These are phyloP conservation scores for Actinomucor elegans DNA, from an alignment of 371 early-diverging fungal genomes.

Conservation along the genomic window DNA sequence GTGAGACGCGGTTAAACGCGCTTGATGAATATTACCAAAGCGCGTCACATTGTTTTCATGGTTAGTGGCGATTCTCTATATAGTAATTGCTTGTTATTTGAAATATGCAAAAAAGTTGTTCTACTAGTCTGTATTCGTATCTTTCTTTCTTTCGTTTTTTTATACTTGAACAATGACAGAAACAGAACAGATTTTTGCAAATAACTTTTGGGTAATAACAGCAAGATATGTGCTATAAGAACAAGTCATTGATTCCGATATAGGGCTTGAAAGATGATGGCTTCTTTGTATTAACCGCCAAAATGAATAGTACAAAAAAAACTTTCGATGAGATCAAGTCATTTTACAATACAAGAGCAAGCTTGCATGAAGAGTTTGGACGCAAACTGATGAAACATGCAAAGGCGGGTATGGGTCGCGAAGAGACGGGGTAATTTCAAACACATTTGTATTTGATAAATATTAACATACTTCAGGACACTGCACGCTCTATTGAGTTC, in stretches of 20 bases:
- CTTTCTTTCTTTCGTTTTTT: neutral
- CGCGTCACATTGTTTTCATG: constrained; percentile 1
- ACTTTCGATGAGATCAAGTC: constrained; percentile 76
- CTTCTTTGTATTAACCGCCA: constrained; percentile 74
- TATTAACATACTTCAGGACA: constrained; percentile 43
- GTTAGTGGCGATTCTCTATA: too few relatives aligned
- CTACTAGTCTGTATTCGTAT: neutral
- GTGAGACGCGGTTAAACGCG: neutral
- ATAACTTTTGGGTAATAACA: constrained; percentile 55
- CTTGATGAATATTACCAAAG: neutral
- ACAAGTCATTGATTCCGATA: too few relatives aligned
- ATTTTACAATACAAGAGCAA: constrained; percentile 57
- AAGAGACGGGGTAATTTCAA: constrained; percentile 79
- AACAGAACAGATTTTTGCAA: constrained; percentile 30
- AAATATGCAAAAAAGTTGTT: neutral
- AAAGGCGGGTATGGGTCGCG: constrained; percentile 74
- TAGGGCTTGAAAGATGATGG: constrained; percentile 89
- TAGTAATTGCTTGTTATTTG: too few relatives aligned
- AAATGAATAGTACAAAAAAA: constrained; percentile 84
- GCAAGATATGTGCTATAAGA: too few relatives aligned
- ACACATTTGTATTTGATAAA: neutral
- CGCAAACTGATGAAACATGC: constrained; percentile 78
- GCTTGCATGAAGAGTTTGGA: constrained; percentile 87
- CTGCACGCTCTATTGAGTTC: constrained; percentile 67
- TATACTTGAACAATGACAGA: neutral